phyloP scores from a whole-genome alignment of 108 stramenopile genomes.

The Heterococcus sp. region DNA sequence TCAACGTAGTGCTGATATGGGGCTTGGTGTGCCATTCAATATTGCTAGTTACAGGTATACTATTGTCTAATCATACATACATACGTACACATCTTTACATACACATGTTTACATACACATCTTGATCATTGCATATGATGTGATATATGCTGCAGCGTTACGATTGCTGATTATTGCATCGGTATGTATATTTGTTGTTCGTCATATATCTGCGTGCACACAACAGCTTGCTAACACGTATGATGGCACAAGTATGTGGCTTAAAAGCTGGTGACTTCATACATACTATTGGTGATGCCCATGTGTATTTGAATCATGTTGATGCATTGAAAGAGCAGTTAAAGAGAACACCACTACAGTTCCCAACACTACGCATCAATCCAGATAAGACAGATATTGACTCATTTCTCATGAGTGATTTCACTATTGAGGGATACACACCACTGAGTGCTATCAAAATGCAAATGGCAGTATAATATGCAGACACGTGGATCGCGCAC shows the following conservation, averaged over 20 bases:
- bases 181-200: no score
- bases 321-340: slow-evolving; percentile 93
- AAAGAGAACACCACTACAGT: slow-evolving; percentile 78
- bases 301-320: slow-evolving; percentile 98
- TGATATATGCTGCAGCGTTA: no score
- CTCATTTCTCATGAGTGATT: slow-evolving; percentile 80
- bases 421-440: slow-evolving; percentile 86
- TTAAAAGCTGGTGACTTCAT: slow-evolving; percentile 93
- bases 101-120: no score
- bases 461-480: slow-evolving; percentile 93
- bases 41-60: slow-evolving; percentile 92
- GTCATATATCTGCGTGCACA: no score
- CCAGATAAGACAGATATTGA: slow-evolving; percentile 78
- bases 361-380: slow-evolving; percentile 88
- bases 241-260: slow-evolving; percentile 46
- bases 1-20: slow-evolving; percentile 99
- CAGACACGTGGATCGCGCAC: no score
- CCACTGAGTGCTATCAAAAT: slow-evolving; percentile 90
- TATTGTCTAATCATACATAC: no score
- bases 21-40: slow-evolving; percentile 98
- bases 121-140: no score
- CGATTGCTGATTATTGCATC: no score
- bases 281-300: slow-evolving; percentile 95
- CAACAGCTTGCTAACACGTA: slow-evolving; percentile 65
- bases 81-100: no score